Percentiles rank a stretch among this genome's conserved stretches.
Conservation (phyloP, 441 rosid species). For the Gossypium laxum region DNA sequence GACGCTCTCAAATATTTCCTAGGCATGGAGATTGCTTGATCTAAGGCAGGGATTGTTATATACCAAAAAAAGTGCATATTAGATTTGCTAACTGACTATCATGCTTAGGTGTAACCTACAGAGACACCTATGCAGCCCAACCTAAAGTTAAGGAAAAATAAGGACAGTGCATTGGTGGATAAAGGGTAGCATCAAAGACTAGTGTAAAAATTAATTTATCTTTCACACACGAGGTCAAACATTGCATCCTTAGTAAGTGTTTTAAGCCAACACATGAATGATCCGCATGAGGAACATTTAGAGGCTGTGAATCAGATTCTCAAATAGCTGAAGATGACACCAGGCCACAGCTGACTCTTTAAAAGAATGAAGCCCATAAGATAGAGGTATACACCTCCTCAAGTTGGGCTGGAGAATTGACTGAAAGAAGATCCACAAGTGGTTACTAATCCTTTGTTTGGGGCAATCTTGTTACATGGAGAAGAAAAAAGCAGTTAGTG, state of each 20-base stretch:
- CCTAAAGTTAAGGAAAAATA: background rate
- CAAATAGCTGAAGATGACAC: background rate
- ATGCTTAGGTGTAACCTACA: background rate
- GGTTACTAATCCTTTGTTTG: background rate
- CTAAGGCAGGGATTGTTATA: background rate
- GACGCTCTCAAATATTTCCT: background rate
- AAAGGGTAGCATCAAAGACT: background rate
- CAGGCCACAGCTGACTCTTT: no score
- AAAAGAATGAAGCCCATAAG: background rate
- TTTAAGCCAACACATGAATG: background rate
- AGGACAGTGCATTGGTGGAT: background rate
- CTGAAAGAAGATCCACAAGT: background rate
- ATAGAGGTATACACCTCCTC: background rate
- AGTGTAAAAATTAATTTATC: background rate
- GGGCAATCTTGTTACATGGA: background rate
- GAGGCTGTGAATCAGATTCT: background rate
- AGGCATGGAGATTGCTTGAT: background rate
- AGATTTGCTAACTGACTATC: background rate
- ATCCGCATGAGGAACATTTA: background rate
- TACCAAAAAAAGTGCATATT: background rate
- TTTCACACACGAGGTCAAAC: background rate
- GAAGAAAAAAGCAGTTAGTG: background rate
- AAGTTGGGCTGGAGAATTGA: no score
- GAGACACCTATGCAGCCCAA: background rate
- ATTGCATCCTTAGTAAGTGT: background rate